These are phyloP conservation scores for Naganishia randhawae DNA, from an alignment of 768 basidiomycete species.

Conservation along the genomic window DNA sequence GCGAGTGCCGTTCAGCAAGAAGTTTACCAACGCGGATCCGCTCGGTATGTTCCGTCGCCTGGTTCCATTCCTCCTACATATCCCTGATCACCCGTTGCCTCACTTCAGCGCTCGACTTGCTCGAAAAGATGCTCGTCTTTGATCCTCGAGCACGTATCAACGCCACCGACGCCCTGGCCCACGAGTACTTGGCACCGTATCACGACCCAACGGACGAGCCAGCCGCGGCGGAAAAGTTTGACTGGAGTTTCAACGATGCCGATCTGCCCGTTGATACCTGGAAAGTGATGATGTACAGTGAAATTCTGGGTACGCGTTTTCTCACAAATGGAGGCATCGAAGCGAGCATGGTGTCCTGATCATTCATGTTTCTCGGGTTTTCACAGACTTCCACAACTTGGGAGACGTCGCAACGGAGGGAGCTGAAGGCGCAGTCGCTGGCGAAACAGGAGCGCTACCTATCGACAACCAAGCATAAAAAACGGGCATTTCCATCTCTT, in stretches of 20 bases:
- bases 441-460: conserved; percentile 34
- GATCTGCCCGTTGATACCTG: conserved; percentile 97
- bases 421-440: conserved; percentile 50
- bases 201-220: conserved; percentile 99
- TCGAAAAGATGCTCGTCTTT: conserved; percentile 99
- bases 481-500: background rate
- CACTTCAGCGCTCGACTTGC: conserved; percentile 74
- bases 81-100: conserved; percentile 16
- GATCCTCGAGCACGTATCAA: conserved; percentile 96
- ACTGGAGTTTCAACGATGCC: conserved; percentile 99
- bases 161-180: conserved; percentile 79
- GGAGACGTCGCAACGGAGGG: conserved; percentile 47
- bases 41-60: conserved; percentile 63
- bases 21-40: conserved; percentile 80
- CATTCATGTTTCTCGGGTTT: background rate
- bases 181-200: conserved; percentile 93
- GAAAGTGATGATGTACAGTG: conserved; percentile 99
- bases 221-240: conserved; percentile 85
- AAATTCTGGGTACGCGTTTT: conserved; percentile 76
- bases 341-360: background rate
- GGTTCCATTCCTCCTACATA: background rate
- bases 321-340: background rate
- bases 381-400: conserved; percentile 51
- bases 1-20: conserved; percentile 89
- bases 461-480: conserved; percentile 11